Evolutionary conservation across 345 rosid species (phyloP).

Genomic region (Corchorus capsularis): DNA sequence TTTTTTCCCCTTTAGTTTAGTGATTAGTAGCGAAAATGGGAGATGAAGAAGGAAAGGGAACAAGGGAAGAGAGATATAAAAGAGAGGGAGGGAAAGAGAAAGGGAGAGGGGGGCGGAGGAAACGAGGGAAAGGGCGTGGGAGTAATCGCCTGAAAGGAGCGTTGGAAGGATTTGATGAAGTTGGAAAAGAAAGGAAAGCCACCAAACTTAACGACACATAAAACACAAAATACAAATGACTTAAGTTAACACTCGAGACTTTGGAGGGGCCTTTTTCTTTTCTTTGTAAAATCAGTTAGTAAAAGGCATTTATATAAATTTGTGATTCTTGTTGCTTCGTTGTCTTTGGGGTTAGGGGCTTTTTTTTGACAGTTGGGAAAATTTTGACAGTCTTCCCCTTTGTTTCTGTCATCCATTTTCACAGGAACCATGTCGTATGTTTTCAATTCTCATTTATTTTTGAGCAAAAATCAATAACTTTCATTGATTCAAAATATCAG

Average conservation of each 20-base stretch:
- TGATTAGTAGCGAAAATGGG: background rate
- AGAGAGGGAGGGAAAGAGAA: background rate
- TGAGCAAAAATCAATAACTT: too few species aligned
- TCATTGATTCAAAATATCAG: too few species aligned
- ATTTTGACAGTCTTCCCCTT: too few species aligned
- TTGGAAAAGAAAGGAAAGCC: constrained; percentile 16
- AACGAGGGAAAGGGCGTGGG: constrained; percentile 21
- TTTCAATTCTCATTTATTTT: background rate
- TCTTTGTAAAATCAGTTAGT: background rate
- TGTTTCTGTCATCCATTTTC: background rate
- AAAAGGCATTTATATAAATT: background rate
- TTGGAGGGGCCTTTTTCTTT: background rate
- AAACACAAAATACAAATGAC: background rate
- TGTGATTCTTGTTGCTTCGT: background rate
- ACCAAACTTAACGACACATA: constrained; percentile 18
- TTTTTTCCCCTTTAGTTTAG: background rate
- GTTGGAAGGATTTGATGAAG: background rate
- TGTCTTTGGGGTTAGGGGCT: background rate
- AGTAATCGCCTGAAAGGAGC: constrained; percentile 13
- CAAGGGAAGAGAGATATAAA: background rate
- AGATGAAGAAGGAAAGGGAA: background rate
- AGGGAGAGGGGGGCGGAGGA: constrained; percentile 16
- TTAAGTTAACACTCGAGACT: too few species aligned
- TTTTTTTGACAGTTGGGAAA: background rate
- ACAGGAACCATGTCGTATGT: background rate